A percentile compares a stretch with the other conserved stretches of the same genome.
Conservation (phyloP, 164 flowering plant species). For the Umbellularia californica region DNA sequence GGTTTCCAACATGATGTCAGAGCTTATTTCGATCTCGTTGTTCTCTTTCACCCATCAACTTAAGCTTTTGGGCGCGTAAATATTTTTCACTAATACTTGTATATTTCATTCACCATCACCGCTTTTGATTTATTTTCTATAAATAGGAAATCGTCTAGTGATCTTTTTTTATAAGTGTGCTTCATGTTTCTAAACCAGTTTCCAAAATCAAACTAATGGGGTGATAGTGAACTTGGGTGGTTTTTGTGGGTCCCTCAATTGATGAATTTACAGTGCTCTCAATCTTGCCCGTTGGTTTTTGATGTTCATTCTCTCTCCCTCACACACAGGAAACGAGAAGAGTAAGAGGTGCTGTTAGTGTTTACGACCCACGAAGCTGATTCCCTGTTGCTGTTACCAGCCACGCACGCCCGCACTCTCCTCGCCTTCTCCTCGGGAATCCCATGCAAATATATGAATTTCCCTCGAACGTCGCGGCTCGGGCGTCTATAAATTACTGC, state of each 20-base stretch:
- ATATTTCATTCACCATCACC: no score
- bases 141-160: neutral
- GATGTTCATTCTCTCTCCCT: no score
- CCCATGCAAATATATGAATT: neutral
- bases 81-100: no score
- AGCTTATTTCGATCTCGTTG: no score
- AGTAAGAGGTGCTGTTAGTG: neutral
- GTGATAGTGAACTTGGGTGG: neutral
- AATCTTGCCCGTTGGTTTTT: no score
- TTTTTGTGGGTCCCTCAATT: neutral
- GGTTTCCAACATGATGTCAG: no score
- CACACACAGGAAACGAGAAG: neutral
- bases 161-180: neutral
- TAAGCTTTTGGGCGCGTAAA: no score
- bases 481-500: neutral
- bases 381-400: neutral
- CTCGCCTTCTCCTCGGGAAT: constrained; percentile 1
- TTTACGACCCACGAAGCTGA: constrained; percentile 13
- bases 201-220: no score
- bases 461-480: constrained; percentile 6
- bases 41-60: no score
- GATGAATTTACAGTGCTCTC: no score
- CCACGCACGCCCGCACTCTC: constrained; percentile 2
- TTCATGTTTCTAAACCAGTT: neutral
- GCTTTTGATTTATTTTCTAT: no score